Base-by-base conservation (phyloP, 2,329 filamentous ascomycete genomes). In the Fusarium pseudoanthophilum region DNA sequence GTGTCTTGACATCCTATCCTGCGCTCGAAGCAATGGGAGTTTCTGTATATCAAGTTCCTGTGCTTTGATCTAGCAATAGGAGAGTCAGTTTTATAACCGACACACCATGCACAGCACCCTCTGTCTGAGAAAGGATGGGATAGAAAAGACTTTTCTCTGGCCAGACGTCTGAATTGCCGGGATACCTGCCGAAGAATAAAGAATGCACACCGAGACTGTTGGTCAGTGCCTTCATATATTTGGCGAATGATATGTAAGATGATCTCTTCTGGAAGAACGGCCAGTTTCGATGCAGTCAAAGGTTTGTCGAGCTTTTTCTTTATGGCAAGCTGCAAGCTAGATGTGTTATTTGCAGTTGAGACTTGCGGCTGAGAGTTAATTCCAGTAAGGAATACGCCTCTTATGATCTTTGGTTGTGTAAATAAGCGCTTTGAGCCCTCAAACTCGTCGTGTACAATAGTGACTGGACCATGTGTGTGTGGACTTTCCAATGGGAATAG, bases 201-300 rank as follows among this genome's bases (percentile, higher is more conserved):
- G 42, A 45, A 26, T 26, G 24, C 24, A 10, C 18, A 45, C 24
- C 42, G 42, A 26, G 42, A 45, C 4, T 20, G 11, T 26, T 45
- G 42, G 24, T 26, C 42, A 20, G 24, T 5, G 16, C 42, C 24
- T 45, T 45, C 11, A 5, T 45, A 45, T 45, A 45, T 45, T 20
- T 14, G 42, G 4, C n/a, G 16, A 26, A 45, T 0, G 42, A 45
- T 26, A 1, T 13, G 4, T 1, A 45, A 14, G 4, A 45, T 2
- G 4, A 26, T 45, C 11, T 45, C 42, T 4, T 45, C 42, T 45
- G 42, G 24, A 9, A 26, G 24, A 16, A 2, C 3, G 7, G 11
- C n/a, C 3, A 26, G 5, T 45, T 14, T 26, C 1, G n/a, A 45
- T 26, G 16, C 42, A 26, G 24, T 45, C 11, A 5, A 6, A 13